Conservation (phyloP, 148 eudicot genomes). For the Cornus florida region DNA sequence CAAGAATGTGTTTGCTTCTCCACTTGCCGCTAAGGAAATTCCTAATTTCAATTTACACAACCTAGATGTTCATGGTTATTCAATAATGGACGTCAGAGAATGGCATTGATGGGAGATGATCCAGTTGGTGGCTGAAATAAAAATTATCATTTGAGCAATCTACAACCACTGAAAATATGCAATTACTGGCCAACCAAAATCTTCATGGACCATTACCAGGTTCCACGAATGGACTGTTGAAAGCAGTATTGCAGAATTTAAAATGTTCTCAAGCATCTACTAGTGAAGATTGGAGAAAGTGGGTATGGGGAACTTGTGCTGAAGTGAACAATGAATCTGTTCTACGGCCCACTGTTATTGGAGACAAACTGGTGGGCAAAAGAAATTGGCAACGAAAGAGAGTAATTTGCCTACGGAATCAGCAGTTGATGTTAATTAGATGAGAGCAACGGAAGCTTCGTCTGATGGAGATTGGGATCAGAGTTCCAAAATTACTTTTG, state of each 20-base stretch:
- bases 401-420: background rate
- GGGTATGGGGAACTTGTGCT: background rate
- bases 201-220: background rate
- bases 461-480: background rate
- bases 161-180: background rate
- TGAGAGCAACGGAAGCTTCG: background rate
- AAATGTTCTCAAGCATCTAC: background rate
- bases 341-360: background rate
- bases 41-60: conserved; percentile 49
- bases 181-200: background rate
- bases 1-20: conserved; percentile 26
- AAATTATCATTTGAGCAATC: conserved; percentile 44
- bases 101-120: conserved; percentile 16
- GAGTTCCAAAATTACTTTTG: background rate
- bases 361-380: background rate
- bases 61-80: conserved; percentile 28
- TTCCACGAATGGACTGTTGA: background rate
- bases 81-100: conserved; percentile 17
- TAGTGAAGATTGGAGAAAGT: conserved; percentile 5
- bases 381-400: background rate
- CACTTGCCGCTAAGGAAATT: conserved; percentile 11
- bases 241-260: background rate
- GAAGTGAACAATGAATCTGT: background rate
- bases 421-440: background rate
- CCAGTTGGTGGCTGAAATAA: conserved; percentile 23